Evolutionary conservation across 306 rosid genomes (phyloP).

Genomic region (Dryas drummondii): DNA sequence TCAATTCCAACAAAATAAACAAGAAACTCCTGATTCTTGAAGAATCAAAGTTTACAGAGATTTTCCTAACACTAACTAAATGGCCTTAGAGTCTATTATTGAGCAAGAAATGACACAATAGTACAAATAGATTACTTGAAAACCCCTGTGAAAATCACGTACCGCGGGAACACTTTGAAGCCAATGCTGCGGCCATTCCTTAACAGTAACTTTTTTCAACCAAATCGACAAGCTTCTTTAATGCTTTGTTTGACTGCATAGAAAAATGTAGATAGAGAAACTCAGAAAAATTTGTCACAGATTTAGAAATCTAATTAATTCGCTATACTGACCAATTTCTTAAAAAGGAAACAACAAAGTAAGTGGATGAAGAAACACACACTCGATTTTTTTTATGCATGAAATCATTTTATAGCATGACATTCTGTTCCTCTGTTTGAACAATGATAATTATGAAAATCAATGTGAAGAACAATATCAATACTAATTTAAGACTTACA

Average conservation of each 20-base stretch:
- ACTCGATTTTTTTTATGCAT: background rate
- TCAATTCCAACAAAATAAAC: background rate
- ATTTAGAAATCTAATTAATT: no score
- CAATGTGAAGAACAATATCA: background rate
- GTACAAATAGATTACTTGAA: background rate
- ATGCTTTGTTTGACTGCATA: background rate
- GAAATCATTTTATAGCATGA: background rate
- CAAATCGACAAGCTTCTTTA: background rate
- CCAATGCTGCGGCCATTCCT: slow-evolving; percentile 34
- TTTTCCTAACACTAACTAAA: background rate
- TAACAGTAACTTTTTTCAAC: slow-evolving; percentile 5
- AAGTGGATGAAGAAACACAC: no score
- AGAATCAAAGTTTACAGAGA: background rate
- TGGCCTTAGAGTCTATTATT: background rate
- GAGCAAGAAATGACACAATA: background rate
- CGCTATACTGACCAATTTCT: no score
- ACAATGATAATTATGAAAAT: background rate
- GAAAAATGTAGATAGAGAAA: background rate
- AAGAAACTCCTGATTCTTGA: background rate
- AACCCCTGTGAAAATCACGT: slow-evolving; percentile 1
- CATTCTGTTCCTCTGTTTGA: background rate
- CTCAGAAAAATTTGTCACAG: no score
- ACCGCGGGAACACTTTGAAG: slow-evolving; percentile 38
- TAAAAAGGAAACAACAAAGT: no score
- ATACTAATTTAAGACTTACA: background rate